phyloP scores from a whole-genome alignment of 148 eudicot genomes.

The Drosera capensis region DNA sequence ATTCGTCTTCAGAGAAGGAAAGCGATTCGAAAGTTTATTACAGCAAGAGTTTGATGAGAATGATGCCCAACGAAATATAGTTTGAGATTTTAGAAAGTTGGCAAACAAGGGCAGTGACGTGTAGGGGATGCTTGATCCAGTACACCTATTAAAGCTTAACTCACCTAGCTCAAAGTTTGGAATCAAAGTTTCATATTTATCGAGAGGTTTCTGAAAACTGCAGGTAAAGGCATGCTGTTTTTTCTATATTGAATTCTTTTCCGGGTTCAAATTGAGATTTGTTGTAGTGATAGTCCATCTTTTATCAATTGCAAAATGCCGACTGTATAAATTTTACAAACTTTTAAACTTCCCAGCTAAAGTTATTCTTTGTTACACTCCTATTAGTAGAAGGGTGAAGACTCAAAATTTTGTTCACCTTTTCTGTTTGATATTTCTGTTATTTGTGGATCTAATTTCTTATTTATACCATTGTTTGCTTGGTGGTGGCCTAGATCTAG shows the following conservation, averaged over 20 bases:
- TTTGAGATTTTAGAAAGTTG: slow-evolving; percentile 40
- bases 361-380: too few species aligned
- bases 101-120: slow-evolving; percentile 40
- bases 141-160: slow-evolving; percentile 35
- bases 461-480: slow-evolving; percentile 1
- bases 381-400: too few species aligned
- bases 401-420: too few species aligned
- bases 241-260: slow-evolving; percentile 9
- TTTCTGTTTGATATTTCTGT: too few species aligned
- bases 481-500: slow-evolving; percentile 26
- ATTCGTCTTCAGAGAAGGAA: slow-evolving; percentile 41
- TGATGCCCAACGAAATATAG: slow-evolving; percentile 42
- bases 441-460: background rate
- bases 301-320: too few species aligned
- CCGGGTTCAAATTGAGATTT: background rate
- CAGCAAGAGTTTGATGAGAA: slow-evolving; percentile 35
- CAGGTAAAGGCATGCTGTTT: slow-evolving; percentile 66
- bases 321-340: too few species aligned
- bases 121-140: slow-evolving; percentile 39
- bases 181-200: slow-evolving; percentile 48
- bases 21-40: slow-evolving; percentile 26
- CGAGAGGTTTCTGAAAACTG: slow-evolving; percentile 35
- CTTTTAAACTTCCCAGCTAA: too few species aligned
- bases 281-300: background rate
- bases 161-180: slow-evolving; percentile 29